A percentile compares a stretch with the other conserved stretches of the same genome.
Conservation (phyloP, 345 rosid species). For the Camelina neglecta region DNA sequence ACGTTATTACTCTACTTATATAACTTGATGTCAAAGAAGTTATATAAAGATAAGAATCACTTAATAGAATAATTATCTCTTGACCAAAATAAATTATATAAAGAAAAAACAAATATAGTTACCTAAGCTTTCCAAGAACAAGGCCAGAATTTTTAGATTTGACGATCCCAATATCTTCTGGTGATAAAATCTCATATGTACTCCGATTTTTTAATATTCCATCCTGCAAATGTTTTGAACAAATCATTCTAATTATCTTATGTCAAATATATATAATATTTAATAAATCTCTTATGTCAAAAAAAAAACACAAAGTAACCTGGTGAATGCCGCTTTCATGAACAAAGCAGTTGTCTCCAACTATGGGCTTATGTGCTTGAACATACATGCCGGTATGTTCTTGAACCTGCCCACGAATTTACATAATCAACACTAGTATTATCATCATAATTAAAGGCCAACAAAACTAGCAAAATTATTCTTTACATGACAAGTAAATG, state of each 20-base stretch:
- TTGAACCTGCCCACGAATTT: slow-evolving; percentile 60
- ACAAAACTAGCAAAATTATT: neutral
- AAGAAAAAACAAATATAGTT: neutral
- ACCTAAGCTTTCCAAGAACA: slow-evolving; percentile 93
- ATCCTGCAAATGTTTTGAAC: slow-evolving; percentile 53
- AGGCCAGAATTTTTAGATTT: slow-evolving; percentile 70
- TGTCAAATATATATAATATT: neutral
- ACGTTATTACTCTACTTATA: no score
- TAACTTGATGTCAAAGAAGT: no score
- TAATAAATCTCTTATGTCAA: no score
- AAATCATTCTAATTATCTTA: neutral
- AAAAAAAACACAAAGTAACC: neutral
- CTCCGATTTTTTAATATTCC: slow-evolving; percentile 88
- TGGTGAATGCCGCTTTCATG: slow-evolving; percentile 91
- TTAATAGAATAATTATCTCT: no score
- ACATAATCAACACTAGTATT: neutral
- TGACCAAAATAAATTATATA: no score
- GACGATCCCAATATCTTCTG: slow-evolving; percentile 84
- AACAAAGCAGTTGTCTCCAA: slow-evolving; percentile 91
- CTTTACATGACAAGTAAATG: no score
- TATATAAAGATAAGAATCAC: neutral
- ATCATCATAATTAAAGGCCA: neutral
- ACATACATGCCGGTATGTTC: slow-evolving; percentile 76
- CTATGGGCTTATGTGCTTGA: slow-evolving; percentile 93
- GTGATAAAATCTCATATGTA: slow-evolving; percentile 87